A percentile compares a stretch with the other conserved stretches of the same genome.
phyloP scores from a whole-genome alignment of 2,329 filamentous ascomycete genomes.

The Stachybotrys elegans region DNA sequence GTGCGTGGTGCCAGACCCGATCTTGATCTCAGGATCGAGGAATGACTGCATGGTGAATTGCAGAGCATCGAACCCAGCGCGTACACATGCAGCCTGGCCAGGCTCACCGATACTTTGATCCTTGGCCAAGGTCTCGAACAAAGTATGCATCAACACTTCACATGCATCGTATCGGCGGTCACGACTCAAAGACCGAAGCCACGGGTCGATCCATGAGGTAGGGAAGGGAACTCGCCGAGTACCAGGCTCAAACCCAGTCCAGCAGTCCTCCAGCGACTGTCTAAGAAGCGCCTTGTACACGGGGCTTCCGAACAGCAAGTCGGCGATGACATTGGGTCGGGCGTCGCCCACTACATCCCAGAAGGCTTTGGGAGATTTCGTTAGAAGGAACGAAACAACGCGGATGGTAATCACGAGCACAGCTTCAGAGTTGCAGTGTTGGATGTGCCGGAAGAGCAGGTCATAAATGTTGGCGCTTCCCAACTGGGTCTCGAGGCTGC shows the following conservation, averaged over 20 bases:
- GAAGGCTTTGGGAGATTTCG: slow-evolving; percentile 73
- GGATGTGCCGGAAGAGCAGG: slow-evolving; percentile 52
- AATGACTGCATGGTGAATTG: slow-evolving; percentile 53
- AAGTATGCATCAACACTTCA: slow-evolving; percentile 69
- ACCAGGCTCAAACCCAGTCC: slow-evolving; percentile 34
- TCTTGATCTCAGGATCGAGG: slow-evolving; percentile 36
- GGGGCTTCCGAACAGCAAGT: slow-evolving; percentile 73
- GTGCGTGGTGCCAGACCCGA: slow-evolving; percentile 47
- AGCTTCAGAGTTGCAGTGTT: slow-evolving; percentile 41
- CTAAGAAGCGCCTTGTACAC: slow-evolving; percentile 57
- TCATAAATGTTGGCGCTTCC: slow-evolving; percentile 59
- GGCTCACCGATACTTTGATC: slow-evolving; percentile 48
- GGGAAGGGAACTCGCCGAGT: slow-evolving; percentile 54
- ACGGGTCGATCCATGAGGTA: slow-evolving; percentile 72
- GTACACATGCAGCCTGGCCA: slow-evolving; percentile 57
- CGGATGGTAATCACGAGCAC: slow-evolving; percentile 66
- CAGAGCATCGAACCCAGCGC: slow-evolving; percentile 59
- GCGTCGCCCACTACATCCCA: slow-evolving; percentile 86
- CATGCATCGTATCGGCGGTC: slow-evolving; percentile 76
- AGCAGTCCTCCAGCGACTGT: slow-evolving; percentile 49
- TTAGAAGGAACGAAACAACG: slow-evolving; percentile 64
- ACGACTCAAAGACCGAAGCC: slow-evolving; percentile 71
- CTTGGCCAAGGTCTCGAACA: slow-evolving; percentile 61
- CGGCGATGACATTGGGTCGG: slow-evolving; percentile 73
- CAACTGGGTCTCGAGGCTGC: slow-evolving; percentile 67